Base-by-base conservation (phyloP, 1,139 yeast species). In the Candida albicans region DNA sequence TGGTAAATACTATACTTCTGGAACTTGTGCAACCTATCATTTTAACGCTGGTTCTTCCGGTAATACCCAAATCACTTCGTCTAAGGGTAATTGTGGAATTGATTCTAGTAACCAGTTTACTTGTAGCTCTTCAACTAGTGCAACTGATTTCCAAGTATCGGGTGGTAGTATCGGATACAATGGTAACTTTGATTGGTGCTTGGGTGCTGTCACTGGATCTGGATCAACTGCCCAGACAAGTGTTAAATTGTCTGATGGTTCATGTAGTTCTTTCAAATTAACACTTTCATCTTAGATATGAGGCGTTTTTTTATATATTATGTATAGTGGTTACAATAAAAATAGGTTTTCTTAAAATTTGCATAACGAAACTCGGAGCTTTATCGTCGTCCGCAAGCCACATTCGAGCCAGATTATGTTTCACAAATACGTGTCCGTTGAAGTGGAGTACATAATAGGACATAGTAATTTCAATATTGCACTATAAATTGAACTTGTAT, bases 1-100 rank as follows among this genome's bases (percentile, higher is more conserved):
- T 56, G 98, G 98, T 4, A 78, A 81, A 53, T 90, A 95, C 91
- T 87, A 84, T 65, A 64, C 75, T 7, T 74, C 81, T 32, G 97
- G 96, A 1, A 82, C 95, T 1, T 91, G 97, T 64, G 97, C 96
- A 3, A 82, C 85, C 2, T 88, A 73, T 64, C 30, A 33, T 4
- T 53, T 51, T 35, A 71, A 73, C 18, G 55, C 73, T 14, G 67
- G 50, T 29, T 58, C 80, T 43, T 83, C 80, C 62, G 95, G 93
- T 4, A 91, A 91, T 11, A 76, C 79, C 54, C 77, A 80, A 47
- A 56, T 88, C 30, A 71, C 73, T 44, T 76, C 91, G 0, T 78
- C 88, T 33, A 81, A 78, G 55, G 96, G 96, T 0, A 77, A 73
- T 46, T 90, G 97, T 65, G 84, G 83, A 5, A 61, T 89, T 15